A percentile compares a stretch with the other conserved stretches of the same genome.
Evolutionary conservation across 768 basidiomycete genomes (phyloP).

Genomic region (Leccinum longicurvipes): DNA sequence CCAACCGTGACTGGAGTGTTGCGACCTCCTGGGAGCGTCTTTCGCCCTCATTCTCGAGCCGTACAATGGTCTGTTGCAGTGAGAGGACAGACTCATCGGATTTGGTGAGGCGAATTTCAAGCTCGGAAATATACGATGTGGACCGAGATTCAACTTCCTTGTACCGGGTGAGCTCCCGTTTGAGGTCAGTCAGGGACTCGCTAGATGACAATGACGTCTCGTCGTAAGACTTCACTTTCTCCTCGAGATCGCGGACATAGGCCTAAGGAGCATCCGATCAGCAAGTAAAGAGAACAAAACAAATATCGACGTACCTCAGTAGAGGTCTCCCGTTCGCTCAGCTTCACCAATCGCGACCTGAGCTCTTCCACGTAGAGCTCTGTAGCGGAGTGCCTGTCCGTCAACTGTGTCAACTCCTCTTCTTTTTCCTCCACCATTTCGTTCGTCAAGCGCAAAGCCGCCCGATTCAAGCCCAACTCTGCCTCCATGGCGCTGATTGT

Average conservation of each 20-base stretch:
- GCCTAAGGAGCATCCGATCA: slow-evolving; percentile 46
- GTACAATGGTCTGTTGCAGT: slow-evolving; percentile 69
- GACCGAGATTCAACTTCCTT: slow-evolving; percentile 75
- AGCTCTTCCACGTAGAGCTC: slow-evolving; percentile 89
- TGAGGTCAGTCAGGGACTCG: slow-evolving; percentile 78
- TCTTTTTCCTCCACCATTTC: slow-evolving; percentile 93
- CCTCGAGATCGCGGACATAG: slow-evolving; percentile 91
- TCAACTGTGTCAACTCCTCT: slow-evolving; percentile 63
- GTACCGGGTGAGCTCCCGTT: slow-evolving; percentile 74
- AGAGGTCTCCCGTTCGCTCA: slow-evolving; percentile 84
- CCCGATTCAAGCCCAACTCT: slow-evolving; percentile 82
- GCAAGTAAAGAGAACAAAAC: not conserved
- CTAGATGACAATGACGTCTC: slow-evolving; percentile 74
- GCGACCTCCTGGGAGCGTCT: slow-evolving; percentile 70
- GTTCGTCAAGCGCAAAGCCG: slow-evolving; percentile 86
- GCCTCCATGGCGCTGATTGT: slow-evolving; percentile 94
- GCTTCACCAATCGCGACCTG: slow-evolving; percentile 70
- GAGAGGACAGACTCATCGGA: slow-evolving; percentile 73
- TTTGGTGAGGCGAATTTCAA: slow-evolving; percentile 76
- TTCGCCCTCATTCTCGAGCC: slow-evolving; percentile 73
- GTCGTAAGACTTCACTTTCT: slow-evolving; percentile 82
- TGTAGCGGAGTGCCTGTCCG: slow-evolving; percentile 70
- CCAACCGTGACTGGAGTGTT: slow-evolving; percentile 66
- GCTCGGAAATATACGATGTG: slow-evolving; percentile 76
- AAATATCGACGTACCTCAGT: slow-evolving; percentile 66